Percentiles rank a stretch among this genome's conserved stretches.
Conservation (phyloP, 495 filamentous ascomycete genomes). For the Staphylotrichum longicolle region DNA sequence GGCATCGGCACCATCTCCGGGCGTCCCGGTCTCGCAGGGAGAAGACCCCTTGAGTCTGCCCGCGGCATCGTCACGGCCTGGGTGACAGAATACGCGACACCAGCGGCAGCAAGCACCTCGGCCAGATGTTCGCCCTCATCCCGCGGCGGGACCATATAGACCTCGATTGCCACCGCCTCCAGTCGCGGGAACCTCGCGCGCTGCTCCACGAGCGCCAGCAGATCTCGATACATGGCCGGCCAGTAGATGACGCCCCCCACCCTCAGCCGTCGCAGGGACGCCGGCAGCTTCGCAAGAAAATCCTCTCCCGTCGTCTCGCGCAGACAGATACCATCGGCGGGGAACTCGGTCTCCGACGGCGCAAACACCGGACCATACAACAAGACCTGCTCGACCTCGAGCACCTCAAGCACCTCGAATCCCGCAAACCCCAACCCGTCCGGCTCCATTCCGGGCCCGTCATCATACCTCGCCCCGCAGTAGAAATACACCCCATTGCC, state of each 20-base stretch:
- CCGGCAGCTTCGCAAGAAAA: constrained; percentile 1
- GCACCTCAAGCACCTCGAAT: not conserved
- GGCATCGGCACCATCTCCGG: too few species aligned
- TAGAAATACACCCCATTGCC: too few species aligned
- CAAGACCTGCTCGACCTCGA: not conserved
- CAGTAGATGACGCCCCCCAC: constrained; percentile 3
- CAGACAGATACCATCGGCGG: too few species aligned
- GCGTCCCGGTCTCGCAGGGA: too few species aligned
- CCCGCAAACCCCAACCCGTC: too few species aligned
- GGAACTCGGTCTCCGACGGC: not conserved
- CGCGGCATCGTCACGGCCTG: too few species aligned
- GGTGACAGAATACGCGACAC: too few species aligned
- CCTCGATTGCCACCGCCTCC: not conserved
- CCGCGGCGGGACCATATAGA: not conserved
- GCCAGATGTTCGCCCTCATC: not conserved
- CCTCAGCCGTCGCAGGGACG: not conserved
- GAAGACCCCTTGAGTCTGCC: too few species aligned
- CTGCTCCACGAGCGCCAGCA: not conserved
- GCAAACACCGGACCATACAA: constrained; percentile 1
- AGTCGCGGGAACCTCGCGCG: not conserved
- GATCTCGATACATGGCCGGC: not conserved
- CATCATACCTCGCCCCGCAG: too few species aligned
- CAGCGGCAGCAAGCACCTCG: too few species aligned
- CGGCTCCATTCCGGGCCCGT: too few species aligned
- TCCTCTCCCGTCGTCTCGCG: not conserved